Percentiles rank a stretch among this genome's conserved stretches.
Conservation (phyloP, 2,329 filamentous ascomycete genomes). For the Trichoderma endophyticum region DNA sequence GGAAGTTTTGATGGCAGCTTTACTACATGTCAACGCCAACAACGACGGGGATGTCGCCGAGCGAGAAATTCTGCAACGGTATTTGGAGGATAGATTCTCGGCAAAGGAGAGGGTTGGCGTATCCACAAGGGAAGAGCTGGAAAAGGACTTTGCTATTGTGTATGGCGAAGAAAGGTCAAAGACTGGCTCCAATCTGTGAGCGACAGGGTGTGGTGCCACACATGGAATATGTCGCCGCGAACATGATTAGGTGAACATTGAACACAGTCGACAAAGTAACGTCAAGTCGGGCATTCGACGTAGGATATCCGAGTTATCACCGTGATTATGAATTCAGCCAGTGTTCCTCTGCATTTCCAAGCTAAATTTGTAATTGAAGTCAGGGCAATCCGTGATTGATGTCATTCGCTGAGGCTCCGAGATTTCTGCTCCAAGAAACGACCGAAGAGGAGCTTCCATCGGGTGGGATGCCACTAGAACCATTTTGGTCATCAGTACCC, state of each 20-base stretch:
- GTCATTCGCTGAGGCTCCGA: background rate
- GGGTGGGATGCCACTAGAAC: background rate
- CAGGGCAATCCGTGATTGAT: background rate
- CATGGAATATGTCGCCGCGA: background rate
- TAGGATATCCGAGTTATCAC: background rate
- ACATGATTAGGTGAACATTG: background rate
- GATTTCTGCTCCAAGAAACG: background rate
- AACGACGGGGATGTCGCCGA: slow-evolving; percentile 36
- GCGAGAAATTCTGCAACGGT: slow-evolving; percentile 40
- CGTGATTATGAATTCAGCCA: background rate
- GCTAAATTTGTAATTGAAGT: background rate
- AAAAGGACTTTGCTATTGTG: slow-evolving; percentile 35
- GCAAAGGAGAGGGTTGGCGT: slow-evolving; percentile 21
- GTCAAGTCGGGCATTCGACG: background rate
- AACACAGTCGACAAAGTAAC: background rate
- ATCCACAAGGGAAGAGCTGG: slow-evolving; percentile 23
- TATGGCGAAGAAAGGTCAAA: slow-evolving; percentile 23
- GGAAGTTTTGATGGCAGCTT: background rate
- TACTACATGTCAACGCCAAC: slow-evolving; percentile 34
- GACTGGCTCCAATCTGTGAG: slow-evolving; percentile 12
- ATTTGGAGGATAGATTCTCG: slow-evolving; percentile 32
- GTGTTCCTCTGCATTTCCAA: background rate
- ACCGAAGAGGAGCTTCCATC: background rate
- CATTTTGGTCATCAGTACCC: background rate
- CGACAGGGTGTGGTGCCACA: slow-evolving; percentile 10